Percentiles rank a stretch among this genome's conserved stretches.
These are phyloP conservation scores for Elongisporangium prolatum DNA, from an alignment of 352 stramenopile species.

Conservation along the genomic window DNA sequence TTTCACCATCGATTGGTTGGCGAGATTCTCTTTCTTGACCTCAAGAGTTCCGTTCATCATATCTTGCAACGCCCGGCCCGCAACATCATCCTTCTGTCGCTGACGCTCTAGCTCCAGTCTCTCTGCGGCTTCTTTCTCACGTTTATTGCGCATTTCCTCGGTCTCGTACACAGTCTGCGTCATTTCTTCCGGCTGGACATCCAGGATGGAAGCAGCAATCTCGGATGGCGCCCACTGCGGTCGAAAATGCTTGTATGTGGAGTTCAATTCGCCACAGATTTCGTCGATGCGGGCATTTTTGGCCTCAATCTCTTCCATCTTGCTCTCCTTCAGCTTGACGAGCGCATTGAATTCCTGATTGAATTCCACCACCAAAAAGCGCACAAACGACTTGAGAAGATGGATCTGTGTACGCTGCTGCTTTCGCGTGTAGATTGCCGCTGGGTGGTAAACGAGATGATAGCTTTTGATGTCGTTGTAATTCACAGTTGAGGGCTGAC, in stretches of 20 bases:
- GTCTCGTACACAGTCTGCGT: constrained; percentile 83
- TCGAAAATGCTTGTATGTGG: constrained; percentile 30
- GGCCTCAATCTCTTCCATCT: constrained; percentile 83
- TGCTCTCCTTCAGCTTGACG: constrained; percentile 64
- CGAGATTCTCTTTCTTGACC: constrained; percentile 77
- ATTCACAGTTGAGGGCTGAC: constrained; percentile 4
- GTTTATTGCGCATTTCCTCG: constrained; percentile 45
- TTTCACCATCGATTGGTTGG: constrained; percentile 59
- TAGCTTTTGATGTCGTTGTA: constrained; percentile 44
- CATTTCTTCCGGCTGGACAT: constrained; percentile 74
- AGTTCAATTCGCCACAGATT: constrained; percentile 67
- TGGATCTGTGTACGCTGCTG: constrained; percentile 88
- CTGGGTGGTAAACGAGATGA: constrained; percentile 86
- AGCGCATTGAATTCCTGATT: constrained; percentile 86
- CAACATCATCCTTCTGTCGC: constrained; percentile 81
- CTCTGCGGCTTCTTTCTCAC: constrained; percentile 36
- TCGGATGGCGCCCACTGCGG: constrained; percentile 59
- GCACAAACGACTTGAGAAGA: constrained; percentile 68
- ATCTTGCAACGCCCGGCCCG: constrained; percentile 72
- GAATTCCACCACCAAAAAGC: constrained; percentile 66
- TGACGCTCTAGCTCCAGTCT: constrained; percentile 27
- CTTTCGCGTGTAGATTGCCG: constrained; percentile 64
- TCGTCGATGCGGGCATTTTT: constrained; percentile 88
- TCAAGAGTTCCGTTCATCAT: constrained; percentile 95
- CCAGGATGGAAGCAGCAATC: constrained; percentile 56